Evolutionary conservation across 495 filamentous ascomycete species (phyloP), one percentile per base, ranked within the genome.

Genomic region (Peziza echinospora): DNA sequence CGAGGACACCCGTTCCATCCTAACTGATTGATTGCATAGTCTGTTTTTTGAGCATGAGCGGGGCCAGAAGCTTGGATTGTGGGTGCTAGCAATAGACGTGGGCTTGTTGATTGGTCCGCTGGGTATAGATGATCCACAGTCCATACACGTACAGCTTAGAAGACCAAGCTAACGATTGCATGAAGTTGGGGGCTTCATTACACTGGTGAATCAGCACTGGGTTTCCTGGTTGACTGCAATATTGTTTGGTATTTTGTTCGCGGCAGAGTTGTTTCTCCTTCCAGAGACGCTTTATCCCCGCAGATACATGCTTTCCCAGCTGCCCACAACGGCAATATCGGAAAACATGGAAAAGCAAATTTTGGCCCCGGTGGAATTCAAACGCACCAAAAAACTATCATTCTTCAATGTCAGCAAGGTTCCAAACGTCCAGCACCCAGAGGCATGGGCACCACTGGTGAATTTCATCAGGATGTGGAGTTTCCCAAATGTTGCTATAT

Each of bases 281-380:
- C 66, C 72, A 0, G 73, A 78, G 52, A 76, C 74, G 0, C 62
- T 77, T 1, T 77, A 77, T 48, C 74, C 74, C 0, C 65, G 74
- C 9, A 64, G 60, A 24, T 51, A 62, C 7, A 71, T 76, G 67
- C 62, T 72, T 7, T 58, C 62, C 2, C 54, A 47, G 10, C 60
- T 64, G 55, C 56, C 63, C n/a, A 26, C 47, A n/a, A n/a, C 5
- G 19, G 21, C 2, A 43, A 26, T 24, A 19, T 40, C 21, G 9
- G 21, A 25, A 22, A 41, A 39, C 9, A 53, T 51, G 19, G 47
- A 50, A 34, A 57, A 42, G 26, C 47, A 44, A 16, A 39, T 5
- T 1, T 11, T 2, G 17, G 24, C 24, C 34, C 22, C 51, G 10
- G 45, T 45, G 1, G 53, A 62, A 5, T 51, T 70, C 43, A 51